Percentiles rank a stretch among this genome's conserved stretches.
These are phyloP conservation scores for Lepiota brunneoincarnata DNA, from an alignment of 768 basidiomycete species.

Conservation along the genomic window DNA sequence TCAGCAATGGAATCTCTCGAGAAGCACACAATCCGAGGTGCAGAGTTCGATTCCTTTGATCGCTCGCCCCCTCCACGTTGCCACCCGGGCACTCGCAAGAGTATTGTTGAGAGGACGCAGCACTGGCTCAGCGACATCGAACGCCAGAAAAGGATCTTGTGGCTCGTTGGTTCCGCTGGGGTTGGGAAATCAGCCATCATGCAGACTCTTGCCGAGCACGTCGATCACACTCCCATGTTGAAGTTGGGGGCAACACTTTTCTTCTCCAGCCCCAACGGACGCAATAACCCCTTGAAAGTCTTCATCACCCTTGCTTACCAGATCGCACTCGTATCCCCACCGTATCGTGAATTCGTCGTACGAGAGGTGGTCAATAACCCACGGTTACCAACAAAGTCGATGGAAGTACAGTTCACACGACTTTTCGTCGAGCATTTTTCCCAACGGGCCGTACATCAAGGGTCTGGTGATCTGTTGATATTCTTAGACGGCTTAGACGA, in stretches of 20 bases:
- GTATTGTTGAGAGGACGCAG: not conserved
- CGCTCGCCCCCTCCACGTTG: no score
- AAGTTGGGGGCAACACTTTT: slow-evolving; percentile 19
- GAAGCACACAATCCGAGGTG: no score
- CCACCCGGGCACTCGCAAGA: no score
- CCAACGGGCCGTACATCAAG: no score
- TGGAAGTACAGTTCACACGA: slow-evolving; percentile 9
- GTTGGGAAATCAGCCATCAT: slow-evolving; percentile 26
- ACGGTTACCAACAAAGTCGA: slow-evolving; percentile 7
- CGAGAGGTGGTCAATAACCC: not conserved
- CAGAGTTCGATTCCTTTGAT: no score
- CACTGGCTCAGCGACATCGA: no score
- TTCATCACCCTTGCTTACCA: slow-evolving; percentile 20
- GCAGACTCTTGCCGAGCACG: slow-evolving; percentile 25
- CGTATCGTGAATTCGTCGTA: slow-evolving; percentile 10
- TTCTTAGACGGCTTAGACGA: slow-evolving; percentile 26
- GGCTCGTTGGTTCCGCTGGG: slow-evolving; percentile 24
- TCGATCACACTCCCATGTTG: not conserved
- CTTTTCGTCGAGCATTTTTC: slow-evolving; percentile 14
- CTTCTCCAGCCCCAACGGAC: slow-evolving; percentile 14
- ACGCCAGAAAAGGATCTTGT: slow-evolving; percentile 6
- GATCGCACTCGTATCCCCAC: not conserved
- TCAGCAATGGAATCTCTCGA: no score
- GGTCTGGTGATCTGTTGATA: not conserved
- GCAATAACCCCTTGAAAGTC: slow-evolving; percentile 7